Conservation (phyloP, 306 rosid species). For the Acacia crassicarpa region DNA sequence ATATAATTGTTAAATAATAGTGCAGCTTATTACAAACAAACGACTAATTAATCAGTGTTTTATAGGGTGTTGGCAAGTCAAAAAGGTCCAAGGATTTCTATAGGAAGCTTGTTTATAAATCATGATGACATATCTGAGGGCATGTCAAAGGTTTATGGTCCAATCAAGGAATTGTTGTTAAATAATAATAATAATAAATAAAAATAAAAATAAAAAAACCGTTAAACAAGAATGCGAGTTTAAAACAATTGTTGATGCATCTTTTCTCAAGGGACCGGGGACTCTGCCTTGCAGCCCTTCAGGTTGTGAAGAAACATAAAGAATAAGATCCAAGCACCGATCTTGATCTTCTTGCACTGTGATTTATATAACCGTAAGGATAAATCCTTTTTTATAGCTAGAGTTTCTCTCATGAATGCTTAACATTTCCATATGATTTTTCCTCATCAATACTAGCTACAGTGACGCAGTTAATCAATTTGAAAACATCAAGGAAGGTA, state of each 20-base stretch:
- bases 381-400: not conserved
- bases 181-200: too few species aligned
- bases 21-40: constrained; percentile 44
- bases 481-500: too few species aligned
- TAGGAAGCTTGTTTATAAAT: constrained; percentile 38
- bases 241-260: not conserved
- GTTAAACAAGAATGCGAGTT: too few species aligned
- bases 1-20: not conserved
- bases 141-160: constrained; percentile 39
- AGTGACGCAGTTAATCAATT: too few species aligned
- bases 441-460: not conserved
- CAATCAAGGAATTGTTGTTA: constrained; percentile 53
- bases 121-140: not conserved
- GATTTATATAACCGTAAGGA: not conserved
- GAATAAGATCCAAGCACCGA: not conserved
- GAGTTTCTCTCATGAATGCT: not conserved
- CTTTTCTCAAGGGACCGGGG: constrained; percentile 1
- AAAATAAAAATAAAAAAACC: too few species aligned
- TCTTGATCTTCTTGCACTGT: not conserved
- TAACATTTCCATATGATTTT: not conserved
- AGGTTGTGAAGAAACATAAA: not conserved
- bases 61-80: constrained; percentile 31
- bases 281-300: not conserved
- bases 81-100: constrained; percentile 38
- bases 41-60: constrained; percentile 30